Percentiles rank a stretch among this genome's conserved stretches.
phyloP scores from a whole-genome alignment of 2,329 filamentous ascomycete species.

The Cercospora sojina region DNA sequence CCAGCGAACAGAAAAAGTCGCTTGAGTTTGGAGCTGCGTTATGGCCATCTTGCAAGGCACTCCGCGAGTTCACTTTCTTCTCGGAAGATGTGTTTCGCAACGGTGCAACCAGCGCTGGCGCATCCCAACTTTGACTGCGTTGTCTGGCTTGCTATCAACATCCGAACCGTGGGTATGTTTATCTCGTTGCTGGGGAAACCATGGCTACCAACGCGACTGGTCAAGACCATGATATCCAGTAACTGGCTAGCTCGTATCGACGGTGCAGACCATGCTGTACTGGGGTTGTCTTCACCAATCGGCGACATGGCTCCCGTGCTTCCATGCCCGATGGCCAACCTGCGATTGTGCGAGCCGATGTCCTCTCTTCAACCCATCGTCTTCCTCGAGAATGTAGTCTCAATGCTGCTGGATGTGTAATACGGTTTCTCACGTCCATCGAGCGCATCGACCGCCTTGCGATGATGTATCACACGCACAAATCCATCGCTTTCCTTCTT shows the following conservation, averaged over 20 bases:
- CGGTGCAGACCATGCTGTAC: background rate
- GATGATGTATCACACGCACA: background rate
- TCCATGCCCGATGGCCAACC: background rate
- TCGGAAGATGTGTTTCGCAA: background rate
- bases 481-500: background rate
- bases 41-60: background rate
- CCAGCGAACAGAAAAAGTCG: background rate
- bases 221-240: background rate
- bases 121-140: background rate
- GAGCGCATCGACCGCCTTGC: background rate
- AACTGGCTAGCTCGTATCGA: background rate
- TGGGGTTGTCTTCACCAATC: background rate
- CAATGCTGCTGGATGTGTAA: background rate
- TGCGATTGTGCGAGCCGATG: background rate
- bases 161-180: background rate
- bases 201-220: background rate
- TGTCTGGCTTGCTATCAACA: background rate
- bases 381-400: background rate
- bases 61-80: background rate
- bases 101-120: background rate
- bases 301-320: background rate
- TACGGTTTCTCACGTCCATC: background rate
- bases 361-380: background rate
- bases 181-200: background rate
- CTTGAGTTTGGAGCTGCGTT: background rate